phyloP scores from a whole-genome alignment of 345 rosid genomes.

The Durio zibethinus region DNA sequence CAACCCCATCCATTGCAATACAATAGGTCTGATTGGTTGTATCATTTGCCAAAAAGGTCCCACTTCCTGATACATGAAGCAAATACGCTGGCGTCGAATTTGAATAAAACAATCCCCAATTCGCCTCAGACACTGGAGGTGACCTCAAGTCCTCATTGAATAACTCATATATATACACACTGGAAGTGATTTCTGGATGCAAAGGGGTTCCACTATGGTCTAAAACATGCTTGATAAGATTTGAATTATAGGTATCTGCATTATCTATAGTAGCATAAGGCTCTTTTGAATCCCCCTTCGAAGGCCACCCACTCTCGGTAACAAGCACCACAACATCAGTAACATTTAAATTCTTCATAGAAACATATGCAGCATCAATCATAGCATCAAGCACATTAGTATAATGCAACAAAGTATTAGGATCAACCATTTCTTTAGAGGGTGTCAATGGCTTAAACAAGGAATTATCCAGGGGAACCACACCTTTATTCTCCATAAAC shows the following conservation, averaged over 20 bases:
- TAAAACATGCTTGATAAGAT: conserved; percentile 84
- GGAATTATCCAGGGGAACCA: conserved; percentile 84
- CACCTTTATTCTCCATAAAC: conserved; percentile 93
- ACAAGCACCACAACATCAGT: conserved; percentile 79
- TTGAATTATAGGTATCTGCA: conserved; percentile 86
- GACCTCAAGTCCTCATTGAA: conserved; percentile 87
- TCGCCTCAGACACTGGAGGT: conserved; percentile 75
- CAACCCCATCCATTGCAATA: conserved; percentile 66
- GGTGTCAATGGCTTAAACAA: conserved; percentile 91
- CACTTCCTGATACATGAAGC: conserved; percentile 92
- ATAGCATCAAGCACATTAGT: conserved; percentile 91
- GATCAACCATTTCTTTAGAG: conserved; percentile 93
- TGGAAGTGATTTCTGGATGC: conserved; percentile 79
- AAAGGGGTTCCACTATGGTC: conserved; percentile 77
- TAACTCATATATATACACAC: conserved; percentile 76
- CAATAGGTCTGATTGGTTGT: conserved; percentile 92
- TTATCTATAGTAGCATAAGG: conserved; percentile 79
- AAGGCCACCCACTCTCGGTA: conserved; percentile 92
- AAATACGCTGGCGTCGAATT: conserved; percentile 79
- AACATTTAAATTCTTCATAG: conserved; percentile 86
- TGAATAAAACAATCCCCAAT: conserved; percentile 86
- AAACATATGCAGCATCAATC: conserved; percentile 89
- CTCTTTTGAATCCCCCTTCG: conserved; percentile 75
- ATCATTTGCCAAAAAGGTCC: conserved; percentile 82
- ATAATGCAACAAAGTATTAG: conserved; percentile 90